A percentile compares a stretch with the other conserved stretches of the same genome.
These are phyloP conservation scores for Gnetum montanum DNA, from an alignment of 75 land plant genomes.

Conservation along the genomic window DNA sequence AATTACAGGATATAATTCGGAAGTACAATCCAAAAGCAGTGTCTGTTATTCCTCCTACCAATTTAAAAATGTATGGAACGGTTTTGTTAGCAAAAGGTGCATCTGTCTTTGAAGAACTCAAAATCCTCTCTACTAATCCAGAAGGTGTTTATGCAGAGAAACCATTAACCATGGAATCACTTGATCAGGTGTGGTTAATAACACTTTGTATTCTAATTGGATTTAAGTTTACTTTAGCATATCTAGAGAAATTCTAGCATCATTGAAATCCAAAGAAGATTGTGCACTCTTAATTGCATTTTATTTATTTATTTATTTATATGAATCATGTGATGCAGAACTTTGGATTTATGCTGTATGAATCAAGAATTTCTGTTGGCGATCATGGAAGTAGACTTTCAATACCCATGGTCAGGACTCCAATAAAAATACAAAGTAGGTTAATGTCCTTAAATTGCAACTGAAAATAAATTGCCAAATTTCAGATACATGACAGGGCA, in stretches of 20 bases:
- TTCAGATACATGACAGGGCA: conserved; percentile 91
- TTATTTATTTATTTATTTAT: too few relatives aligned
- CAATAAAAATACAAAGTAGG: background rate
- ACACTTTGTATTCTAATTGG: too few relatives aligned
- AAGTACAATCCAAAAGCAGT: conserved; percentile 33
- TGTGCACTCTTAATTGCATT: too few relatives aligned
- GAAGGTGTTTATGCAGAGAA: conserved; percentile 31
- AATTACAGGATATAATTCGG: conserved; percentile 43
- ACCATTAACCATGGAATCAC: conserved; percentile 74
- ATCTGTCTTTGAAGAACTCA: conserved; percentile 36
- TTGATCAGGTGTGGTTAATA: conserved; percentile 34
- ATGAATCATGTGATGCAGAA: conserved; percentile 41
- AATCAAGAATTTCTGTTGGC: conserved; percentile 23
- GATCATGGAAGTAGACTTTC: conserved; percentile 29
- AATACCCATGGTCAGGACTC: conserved; percentile 56
- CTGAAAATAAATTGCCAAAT: background rate
- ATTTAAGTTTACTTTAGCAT: too few relatives aligned
- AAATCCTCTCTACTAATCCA: conserved; percentile 18
- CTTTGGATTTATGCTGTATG: conserved; percentile 75
- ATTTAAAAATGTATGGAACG: conserved; percentile 37
- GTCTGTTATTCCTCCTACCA: conserved; percentile 55
- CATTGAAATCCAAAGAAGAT: too few relatives aligned
- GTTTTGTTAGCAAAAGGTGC: conserved; percentile 37
- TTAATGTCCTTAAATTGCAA: background rate
- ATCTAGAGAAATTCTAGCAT: too few relatives aligned